Percentiles rank a stretch among this genome's conserved stretches.
Conservation (phyloP, 176 grass and related monocot species). For the Carex scoparia region DNA sequence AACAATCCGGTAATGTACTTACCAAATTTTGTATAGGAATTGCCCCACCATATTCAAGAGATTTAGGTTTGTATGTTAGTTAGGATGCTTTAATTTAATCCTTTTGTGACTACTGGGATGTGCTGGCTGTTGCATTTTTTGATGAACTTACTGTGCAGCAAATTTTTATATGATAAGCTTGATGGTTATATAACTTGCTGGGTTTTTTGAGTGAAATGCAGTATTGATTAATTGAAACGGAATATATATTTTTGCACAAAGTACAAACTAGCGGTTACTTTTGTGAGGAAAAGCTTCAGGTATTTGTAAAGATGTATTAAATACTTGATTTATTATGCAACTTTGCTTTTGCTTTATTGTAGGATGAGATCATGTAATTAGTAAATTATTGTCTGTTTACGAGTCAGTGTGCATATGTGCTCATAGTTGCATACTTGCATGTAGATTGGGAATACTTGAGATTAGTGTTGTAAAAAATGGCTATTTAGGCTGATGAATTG, state of each 20-base stretch:
- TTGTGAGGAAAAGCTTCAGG: neutral
- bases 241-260: neutral
- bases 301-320: neutral
- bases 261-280: neutral
- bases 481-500: too few relatives aligned
- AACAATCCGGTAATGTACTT: neutral
- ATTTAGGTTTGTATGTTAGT: neutral
- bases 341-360: neutral
- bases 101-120: neutral
- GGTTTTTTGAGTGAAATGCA: neutral
- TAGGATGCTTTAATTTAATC: neutral
- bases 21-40: constrained; percentile 30
- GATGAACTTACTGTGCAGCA: neutral
- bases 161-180: constrained; percentile 4
- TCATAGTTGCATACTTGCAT: neutral
- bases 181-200: neutral
- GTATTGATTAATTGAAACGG: neutral
- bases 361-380: neutral
- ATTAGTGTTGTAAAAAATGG: too few relatives aligned
- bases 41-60: neutral
- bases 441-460: neutral
- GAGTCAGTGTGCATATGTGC: neutral
- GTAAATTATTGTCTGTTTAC: neutral
- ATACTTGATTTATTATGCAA: neutral
- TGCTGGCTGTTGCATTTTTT: neutral